Evolutionary conservation across 1,284 basidiomycete genomes (phyloP).

Genomic region (Moesziomyces globuligerus): DNA sequence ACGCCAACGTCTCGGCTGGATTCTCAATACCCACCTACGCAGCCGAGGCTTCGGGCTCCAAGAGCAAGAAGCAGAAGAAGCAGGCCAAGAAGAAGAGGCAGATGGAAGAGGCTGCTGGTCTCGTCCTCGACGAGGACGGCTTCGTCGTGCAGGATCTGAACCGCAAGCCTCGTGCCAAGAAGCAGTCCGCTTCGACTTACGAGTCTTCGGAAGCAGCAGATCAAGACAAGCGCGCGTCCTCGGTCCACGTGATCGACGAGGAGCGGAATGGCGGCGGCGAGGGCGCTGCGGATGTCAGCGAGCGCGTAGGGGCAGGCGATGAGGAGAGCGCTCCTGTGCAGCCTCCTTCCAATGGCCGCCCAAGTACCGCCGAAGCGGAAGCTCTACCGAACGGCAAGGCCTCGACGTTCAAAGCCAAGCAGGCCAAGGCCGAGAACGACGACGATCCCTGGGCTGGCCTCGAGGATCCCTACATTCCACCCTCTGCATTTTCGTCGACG

Average conservation of each 20-base stretch:
- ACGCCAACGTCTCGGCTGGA: slow-evolving; percentile 28
- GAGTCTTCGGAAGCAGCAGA: not conserved
- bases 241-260: slow-evolving; percentile 29
- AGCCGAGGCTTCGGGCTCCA: slow-evolving; percentile 14
- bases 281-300: slow-evolving; percentile 12
- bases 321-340: slow-evolving; percentile 25
- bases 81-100: slow-evolving; percentile 48
- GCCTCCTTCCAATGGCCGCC: not conserved
- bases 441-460: slow-evolving; percentile 36
- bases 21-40: slow-evolving; percentile 39
- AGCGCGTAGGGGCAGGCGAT: slow-evolving; percentile 17
- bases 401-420: not conserved
- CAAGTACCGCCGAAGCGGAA: not conserved
- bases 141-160: slow-evolving; percentile 48
- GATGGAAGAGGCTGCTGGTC: slow-evolving; percentile 43
- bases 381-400: not conserved
- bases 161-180: slow-evolving; percentile 17
- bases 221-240: not conserved
- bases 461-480: slow-evolving; percentile 34
- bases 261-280: slow-evolving; percentile 4
- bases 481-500: slow-evolving; percentile 28
- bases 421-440: not conserved
- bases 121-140: slow-evolving; percentile 35
- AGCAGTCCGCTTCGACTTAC: not conserved
- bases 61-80: slow-evolving; percentile 60